Base-by-base conservation (phyloP, 768 basidiomycete genomes). In the Leccinum aurantiacum region DNA sequence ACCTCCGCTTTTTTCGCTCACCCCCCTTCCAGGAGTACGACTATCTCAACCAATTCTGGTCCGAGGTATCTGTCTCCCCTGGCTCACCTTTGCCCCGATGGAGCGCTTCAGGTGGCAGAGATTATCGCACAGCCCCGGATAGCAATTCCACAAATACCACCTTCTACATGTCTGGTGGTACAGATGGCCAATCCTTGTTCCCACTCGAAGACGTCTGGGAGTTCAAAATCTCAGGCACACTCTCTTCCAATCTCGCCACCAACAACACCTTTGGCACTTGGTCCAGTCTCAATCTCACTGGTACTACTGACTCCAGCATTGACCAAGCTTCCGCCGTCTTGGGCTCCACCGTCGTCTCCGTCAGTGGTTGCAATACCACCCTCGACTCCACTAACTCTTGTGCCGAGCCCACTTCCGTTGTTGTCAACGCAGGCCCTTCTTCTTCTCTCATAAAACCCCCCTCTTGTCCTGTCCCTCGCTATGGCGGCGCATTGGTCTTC, bases 31-130 rank as follows among this genome's bases (percentile, higher is more conserved):
- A 91, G 90, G 90, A 91, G 74, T 93, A 80, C 66, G 88, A 91
- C 72, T 92, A 86, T 66, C 81, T 70, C 59, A 87, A 85, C 65
- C 78, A 90, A 59, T 93, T 93, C 69, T 93, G 91, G 91, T 80
- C 86, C 0, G 64, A 82, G 66, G 83, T 91, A 35, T 63, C 62
- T 17, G 64, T 89, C 4, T 77, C 83, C 11, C 69, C 81, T 19
- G 79, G 78, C 25, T 76, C 79, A 6, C 91, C 91, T 35, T 76
- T 85, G 25, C 69, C 87, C 54, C 80, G 89, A 22, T 91, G 84
- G 82, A 85, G 86, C 47, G 86, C 90, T 2, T 82, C 83, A 17
- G 91, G 91, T 52, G 91, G 91, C 1, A 87, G 85, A 44, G 91
- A 93, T 65, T 74, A 77, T 47, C 80, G 83, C n/a, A 77, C 77